phyloP scores from a whole-genome alignment of 2,329 filamentous ascomycete species.

The Mycosphaerella sp. region DNA sequence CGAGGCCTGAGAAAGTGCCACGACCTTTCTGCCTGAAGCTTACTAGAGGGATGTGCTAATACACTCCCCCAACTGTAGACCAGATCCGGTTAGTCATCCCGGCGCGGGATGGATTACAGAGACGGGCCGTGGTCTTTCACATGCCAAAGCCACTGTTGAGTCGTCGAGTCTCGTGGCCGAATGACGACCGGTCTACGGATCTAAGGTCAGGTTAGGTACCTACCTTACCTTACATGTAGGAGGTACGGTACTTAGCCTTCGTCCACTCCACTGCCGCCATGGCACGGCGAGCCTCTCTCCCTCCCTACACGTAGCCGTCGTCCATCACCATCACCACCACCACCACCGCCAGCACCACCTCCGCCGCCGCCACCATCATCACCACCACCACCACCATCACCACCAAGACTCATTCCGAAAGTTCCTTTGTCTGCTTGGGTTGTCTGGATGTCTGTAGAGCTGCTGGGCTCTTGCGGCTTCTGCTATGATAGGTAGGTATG shows the following conservation, averaged over 20 bases:
- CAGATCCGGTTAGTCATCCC: background rate
- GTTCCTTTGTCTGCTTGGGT: background rate
- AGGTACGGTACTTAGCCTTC: constrained; percentile 3
- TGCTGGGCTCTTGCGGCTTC: background rate
- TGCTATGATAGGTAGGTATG: constrained; percentile 20
- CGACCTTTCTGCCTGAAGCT: constrained; percentile 1
- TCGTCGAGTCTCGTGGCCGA: constrained; percentile 6
- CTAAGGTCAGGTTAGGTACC: background rate
- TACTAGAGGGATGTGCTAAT: background rate
- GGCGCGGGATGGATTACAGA: background rate
- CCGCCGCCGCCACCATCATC: too few species aligned
- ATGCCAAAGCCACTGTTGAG: background rate
- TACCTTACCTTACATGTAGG: background rate
- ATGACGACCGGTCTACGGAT: constrained; percentile 3
- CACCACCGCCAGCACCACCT: too few species aligned
- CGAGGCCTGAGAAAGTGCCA: background rate
- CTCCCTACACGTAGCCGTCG: too few species aligned
- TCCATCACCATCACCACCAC: too few species aligned
- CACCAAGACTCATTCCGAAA: too few species aligned
- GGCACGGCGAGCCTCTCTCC: background rate
- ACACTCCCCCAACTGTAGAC: background rate
- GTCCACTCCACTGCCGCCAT: constrained; percentile 2
- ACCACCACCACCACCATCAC: too few species aligned
- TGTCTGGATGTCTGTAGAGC: background rate
- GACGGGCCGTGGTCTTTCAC: constrained; percentile 6